These are phyloP conservation scores for Globisporangium yorkense DNA, from an alignment of 352 stramenopile species.

Conservation along the genomic window DNA sequence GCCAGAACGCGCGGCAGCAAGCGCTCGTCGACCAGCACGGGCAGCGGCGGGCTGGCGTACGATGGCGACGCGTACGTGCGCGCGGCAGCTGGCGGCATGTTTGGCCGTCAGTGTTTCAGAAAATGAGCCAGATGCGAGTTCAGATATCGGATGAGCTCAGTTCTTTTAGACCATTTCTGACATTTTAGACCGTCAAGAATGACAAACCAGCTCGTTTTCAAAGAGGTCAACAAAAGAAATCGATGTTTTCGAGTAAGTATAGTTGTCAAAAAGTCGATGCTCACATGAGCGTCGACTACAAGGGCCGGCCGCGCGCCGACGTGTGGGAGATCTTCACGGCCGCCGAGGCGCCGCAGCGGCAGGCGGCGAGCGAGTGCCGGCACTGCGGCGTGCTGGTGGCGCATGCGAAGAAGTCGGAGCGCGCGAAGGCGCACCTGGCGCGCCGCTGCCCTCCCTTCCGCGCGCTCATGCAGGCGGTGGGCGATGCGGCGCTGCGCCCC, in stretches of 20 bases:
- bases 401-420: constrained; percentile 62
- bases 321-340: constrained; percentile 59
- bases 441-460: constrained; percentile 51
- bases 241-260: too few species aligned
- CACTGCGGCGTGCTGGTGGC: constrained; percentile 37
- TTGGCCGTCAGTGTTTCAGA: not conserved
- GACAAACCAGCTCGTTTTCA: too few species aligned
- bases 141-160: too few species aligned
- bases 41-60: constrained; percentile 24
- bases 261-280: too few species aligned
- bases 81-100: constrained; percentile 1
- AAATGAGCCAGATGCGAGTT: too few species aligned
- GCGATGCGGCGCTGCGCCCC: constrained; percentile 21
- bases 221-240: too few species aligned
- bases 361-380: constrained; percentile 30
- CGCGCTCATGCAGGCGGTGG: constrained; percentile 23
- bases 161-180: too few species aligned
- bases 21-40: constrained; percentile 47
- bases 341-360: constrained; percentile 38
- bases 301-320: constrained; percentile 33
- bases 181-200: too few species aligned
- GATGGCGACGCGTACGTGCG: constrained; percentile 13
- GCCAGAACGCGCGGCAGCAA: constrained; percentile 41
- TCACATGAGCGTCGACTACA: not conserved
- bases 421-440: constrained; percentile 42